Base-by-base conservation (phyloP, 352 stramenopile species). In the Globisporangium ultimum region DNA sequence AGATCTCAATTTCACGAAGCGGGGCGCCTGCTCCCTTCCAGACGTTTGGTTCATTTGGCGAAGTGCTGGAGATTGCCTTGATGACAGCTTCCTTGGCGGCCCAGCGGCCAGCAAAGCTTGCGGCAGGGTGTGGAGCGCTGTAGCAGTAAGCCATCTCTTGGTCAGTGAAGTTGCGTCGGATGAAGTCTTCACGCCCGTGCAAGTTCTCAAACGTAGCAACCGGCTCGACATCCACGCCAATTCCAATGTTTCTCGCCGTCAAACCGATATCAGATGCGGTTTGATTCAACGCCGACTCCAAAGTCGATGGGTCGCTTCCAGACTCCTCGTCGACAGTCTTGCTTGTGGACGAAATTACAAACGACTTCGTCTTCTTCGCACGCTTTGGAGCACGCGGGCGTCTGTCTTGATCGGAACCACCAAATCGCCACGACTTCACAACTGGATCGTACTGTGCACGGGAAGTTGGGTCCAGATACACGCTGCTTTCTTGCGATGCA, bases 51-150 rank as follows among this genome's bases (percentile, higher is more conserved):
- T 85, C 77, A 43, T 75, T 76, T 5, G 84, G 75, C 5, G 82
- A 55, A 0, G 84, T 74, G 55, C 77, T 95, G 36, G 84, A 95
- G 46, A 96, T 91, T n/a, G 88, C 86, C 73, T 97, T 97, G 63
- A 96, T 83, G 50, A 93, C 78, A n/a, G 88, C 88, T 57, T 96
- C 87, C 68, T 96, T 96, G 4, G 85, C 87, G 21, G 88, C 88
- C 88, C 87, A 96, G 18, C 87, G 87, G 51, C 84, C 88, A 0
- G 88, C 88, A 59, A 96, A 95, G 64, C 81, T 94, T 22, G 87
- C 72, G 3, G 85, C 85, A n/a, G 88, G 85, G 61, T 91, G 71
- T n/a, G 85, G 68, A 14, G 84, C 76, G 45, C 75, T 76, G 63
- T 82, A 83, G 77, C 88, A 96, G 69, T 95, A 95, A 47, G 74